Evolutionary conservation across 148 eudicot genomes (phyloP).

Genomic region (Talinum fruticosum): DNA sequence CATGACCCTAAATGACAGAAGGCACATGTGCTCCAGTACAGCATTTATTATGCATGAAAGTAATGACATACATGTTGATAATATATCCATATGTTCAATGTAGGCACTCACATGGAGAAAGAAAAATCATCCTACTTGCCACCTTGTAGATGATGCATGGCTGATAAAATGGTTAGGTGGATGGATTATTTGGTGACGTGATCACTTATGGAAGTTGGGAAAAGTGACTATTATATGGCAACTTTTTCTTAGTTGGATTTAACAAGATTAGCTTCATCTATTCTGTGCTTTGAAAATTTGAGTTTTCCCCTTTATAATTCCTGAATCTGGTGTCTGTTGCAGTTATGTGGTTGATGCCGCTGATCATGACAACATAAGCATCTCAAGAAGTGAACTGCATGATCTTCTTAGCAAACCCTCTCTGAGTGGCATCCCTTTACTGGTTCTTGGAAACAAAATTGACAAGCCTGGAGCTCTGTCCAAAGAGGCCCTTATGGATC

Average conservation of each 20-base stretch:
- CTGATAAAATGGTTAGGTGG: not conserved
- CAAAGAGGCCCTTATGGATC: conserved; percentile 74
- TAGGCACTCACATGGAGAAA: not conserved
- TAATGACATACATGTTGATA: not conserved
- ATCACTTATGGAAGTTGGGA: not conserved
- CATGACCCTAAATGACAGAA: not conserved
- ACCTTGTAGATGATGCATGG: not conserved
- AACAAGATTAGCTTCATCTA: not conserved
- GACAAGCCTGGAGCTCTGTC: conserved; percentile 81
- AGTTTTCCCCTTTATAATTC: not conserved
- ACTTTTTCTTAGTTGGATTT: not conserved
- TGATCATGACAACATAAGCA: conserved; percentile 83
- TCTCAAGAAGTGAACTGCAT: conserved; percentile 89
- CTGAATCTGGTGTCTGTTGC: conserved; percentile 27
- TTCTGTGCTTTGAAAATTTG: no score
- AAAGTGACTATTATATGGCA: not conserved
- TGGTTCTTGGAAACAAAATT: conserved; percentile 93
- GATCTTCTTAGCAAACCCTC: conserved; percentile 86
- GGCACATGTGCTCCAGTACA: not conserved
- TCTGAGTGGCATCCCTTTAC: conserved; percentile 79
- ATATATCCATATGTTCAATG: not conserved
- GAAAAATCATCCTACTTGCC: not conserved
- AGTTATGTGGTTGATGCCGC: conserved; percentile 98
- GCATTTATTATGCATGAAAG: no score
- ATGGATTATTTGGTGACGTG: not conserved